Base-by-base conservation (phyloP, 2,329 filamentous ascomycete species). In the Penicillium sp. region DNA sequence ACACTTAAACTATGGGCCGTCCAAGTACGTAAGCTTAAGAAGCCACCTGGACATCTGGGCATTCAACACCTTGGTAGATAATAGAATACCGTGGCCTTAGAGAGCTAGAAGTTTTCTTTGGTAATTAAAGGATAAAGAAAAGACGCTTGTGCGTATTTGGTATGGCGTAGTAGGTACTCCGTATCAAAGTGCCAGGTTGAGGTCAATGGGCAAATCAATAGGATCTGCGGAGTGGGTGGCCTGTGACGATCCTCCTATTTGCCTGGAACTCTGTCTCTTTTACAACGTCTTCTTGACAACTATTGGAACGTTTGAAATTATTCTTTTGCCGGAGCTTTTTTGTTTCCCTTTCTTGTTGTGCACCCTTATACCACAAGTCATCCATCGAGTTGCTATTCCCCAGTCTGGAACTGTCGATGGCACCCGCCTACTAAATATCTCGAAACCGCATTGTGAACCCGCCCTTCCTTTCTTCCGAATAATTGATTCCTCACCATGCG, bases 321-420 rank as follows among this genome's bases (percentile, higher is more conserved):
- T 16, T 38, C n/a, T 11, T 39, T 35, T 30, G 2, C 26, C 27
- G 7, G 23, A 29, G 32, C 18, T 29, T 29, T n/a, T 18, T 39
- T 35, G 7, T 11, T 34, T n/a, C 19, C 29, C 16, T 6, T 14
- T 34, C 18, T 41, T 27, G 42, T 34, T 27, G 32, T 49, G 11
- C n/a, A 6, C n/a, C 4, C 6, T 23, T 18, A 11, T 18, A n/a
- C 23, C 10, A 49, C 9, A 34, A 47, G 11, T 30, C 13, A 32
- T 36, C 9, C n/a, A 9, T 19, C 40, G 27, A 51, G 19, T 36
- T 16, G 47, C 41, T 26, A 51, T 52, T 34, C 42, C 47, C 41
- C 27, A 47, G 41, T 43, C 47, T 36, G 50, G 47, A 43, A 53
- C 56, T 45, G 38, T 66, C 54, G 50, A 66, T 67, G 64, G 64